A percentile compares a stretch with the other conserved stretches of the same genome.
These are phyloP conservation scores for Erigeron philadelphicus DNA, from an alignment of 140 eudicot genomes.

Conservation along the genomic window DNA sequence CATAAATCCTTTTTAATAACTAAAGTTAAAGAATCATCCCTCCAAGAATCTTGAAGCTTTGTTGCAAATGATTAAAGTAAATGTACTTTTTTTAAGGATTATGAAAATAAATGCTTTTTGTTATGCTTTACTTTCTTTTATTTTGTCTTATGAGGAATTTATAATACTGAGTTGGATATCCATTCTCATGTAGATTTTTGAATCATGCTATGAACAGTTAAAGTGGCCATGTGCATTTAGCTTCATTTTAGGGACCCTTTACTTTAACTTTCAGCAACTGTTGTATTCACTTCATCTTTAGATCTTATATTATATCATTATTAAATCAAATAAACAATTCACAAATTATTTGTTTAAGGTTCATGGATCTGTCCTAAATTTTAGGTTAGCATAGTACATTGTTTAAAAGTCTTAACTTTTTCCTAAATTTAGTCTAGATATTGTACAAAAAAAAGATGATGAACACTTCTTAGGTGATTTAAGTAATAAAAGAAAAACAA, in stretches of 20 bases:
- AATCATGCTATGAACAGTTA: slow-evolving; percentile 27
- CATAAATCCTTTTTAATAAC: slow-evolving; percentile 1
- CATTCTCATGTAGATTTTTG: slow-evolving; percentile 13
- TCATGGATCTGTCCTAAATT: slow-evolving; percentile 26
- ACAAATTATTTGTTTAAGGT: slow-evolving; percentile 17
- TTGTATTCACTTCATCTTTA: slow-evolving; percentile 19
- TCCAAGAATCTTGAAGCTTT: slow-evolving; percentile 27
- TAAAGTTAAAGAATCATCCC: slow-evolving; percentile 16
- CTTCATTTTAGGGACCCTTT: slow-evolving; percentile 46
- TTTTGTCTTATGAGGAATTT: slow-evolving; percentile 31
- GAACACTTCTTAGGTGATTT: not conserved
- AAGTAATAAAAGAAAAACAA: slow-evolving; percentile 9
- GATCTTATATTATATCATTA: slow-evolving; percentile 24
- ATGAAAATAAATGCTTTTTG: slow-evolving; percentile 21
- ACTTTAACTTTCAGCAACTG: slow-evolving; percentile 43
- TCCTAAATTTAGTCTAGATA: slow-evolving; percentile 18
- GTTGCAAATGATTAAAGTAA: slow-evolving; percentile 34
- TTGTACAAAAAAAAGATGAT: slow-evolving; percentile 15
- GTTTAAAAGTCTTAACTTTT: slow-evolving; percentile 20
- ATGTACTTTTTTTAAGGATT: slow-evolving; percentile 31
- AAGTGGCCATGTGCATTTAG: slow-evolving; percentile 46
- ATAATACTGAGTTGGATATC: not conserved
- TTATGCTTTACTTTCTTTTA: slow-evolving; percentile 37
- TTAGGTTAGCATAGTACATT: slow-evolving; percentile 27
- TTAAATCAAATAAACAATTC: not conserved